These are phyloP conservation scores for Diaporthe sp. DNA, from an alignment of 2,329 filamentous ascomycete species.

Conservation along the genomic window DNA sequence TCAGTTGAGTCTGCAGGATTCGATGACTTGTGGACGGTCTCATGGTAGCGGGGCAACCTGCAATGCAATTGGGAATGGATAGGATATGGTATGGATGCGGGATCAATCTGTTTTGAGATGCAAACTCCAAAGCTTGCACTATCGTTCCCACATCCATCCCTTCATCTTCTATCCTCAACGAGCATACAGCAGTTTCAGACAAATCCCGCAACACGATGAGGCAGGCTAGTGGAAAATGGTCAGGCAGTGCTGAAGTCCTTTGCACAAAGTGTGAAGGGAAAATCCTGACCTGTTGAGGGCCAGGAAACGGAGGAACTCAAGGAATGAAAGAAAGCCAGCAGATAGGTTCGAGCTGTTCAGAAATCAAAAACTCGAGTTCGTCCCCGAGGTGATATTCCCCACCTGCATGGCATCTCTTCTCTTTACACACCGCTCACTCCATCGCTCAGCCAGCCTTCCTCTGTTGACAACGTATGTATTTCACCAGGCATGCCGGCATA, in stretches of 20 bases:
- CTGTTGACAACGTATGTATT: background rate
- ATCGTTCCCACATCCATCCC: background rate
- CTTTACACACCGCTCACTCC: background rate
- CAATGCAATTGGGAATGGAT: background rate
- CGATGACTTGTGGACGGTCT: no score
- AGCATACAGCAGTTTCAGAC: background rate
- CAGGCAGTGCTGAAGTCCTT: background rate
- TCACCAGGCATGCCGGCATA: background rate
- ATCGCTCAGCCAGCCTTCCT: background rate
- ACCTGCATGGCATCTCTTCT: background rate
- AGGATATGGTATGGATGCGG: background rate
- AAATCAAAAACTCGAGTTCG: background rate
- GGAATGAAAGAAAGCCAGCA: background rate
- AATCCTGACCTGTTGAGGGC: background rate
- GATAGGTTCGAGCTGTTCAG: background rate
- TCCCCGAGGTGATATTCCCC: background rate
- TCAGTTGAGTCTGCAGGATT: background rate
- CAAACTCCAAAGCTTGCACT: background rate
- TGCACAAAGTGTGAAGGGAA: background rate
- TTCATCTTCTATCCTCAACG: no score
- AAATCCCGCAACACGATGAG: background rate
- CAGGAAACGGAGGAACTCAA: background rate
- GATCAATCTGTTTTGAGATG: background rate
- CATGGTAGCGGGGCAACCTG: background rate
- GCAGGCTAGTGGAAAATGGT: background rate